phyloP scores from a whole-genome alignment of 2,329 filamentous ascomycete species.

The Mycosphaerella sp. region DNA sequence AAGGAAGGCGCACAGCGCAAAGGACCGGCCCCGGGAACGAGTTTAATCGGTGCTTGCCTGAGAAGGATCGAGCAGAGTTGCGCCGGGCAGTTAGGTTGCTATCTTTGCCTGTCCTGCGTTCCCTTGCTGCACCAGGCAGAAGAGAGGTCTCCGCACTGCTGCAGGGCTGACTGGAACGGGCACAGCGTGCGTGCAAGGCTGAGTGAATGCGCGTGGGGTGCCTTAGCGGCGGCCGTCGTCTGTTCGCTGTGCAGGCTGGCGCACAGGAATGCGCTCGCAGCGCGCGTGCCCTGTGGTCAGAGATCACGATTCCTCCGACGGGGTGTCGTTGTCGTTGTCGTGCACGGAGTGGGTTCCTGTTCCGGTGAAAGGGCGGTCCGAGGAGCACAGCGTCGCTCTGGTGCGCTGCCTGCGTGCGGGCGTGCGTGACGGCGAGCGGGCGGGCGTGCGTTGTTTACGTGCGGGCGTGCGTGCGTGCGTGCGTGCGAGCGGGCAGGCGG shows the following conservation, averaged over 20 bases:
- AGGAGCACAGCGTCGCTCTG: not conserved
- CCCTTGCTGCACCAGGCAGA: conserved; percentile 20
- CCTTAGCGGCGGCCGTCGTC: conserved; percentile 3
- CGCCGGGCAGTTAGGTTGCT: conserved; percentile 5
- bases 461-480: not conserved
- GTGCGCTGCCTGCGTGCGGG: not conserved
- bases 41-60: conserved; percentile 8
- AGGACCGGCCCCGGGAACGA: conserved; percentile 13
- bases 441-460: too few species aligned
- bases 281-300: conserved; percentile 6
- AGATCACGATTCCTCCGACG: not conserved
- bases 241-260: not conserved
- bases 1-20: conserved; percentile 8
- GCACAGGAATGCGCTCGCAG: conserved; percentile 9
- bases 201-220: conserved; percentile 10
- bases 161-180: conserved; percentile 15
- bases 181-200: conserved; percentile 13
- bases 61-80: conserved; percentile 9
- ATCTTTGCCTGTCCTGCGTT: conserved; percentile 11
- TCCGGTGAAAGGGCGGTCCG: not conserved
- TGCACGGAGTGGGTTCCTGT: not conserved
- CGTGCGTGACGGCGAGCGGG: not conserved
- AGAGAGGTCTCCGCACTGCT: conserved; percentile 11
- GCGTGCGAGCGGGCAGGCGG: too few species aligned
- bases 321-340: not conserved